phyloP scores from a whole-genome alignment of 2,329 filamentous ascomycete species.

The Camptophora hylomeconis region DNA sequence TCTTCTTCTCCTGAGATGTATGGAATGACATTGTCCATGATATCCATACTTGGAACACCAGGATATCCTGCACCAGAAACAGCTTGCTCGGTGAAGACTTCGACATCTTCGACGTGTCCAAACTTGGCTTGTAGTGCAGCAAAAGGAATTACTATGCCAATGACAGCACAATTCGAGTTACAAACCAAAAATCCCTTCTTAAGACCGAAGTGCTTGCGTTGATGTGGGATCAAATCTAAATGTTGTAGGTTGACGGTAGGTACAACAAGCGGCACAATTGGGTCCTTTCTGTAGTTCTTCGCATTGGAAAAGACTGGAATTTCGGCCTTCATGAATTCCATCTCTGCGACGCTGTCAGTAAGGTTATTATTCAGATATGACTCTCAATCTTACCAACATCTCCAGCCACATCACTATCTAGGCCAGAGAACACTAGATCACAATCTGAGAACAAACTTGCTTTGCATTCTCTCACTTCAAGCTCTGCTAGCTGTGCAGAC shows the following conservation, averaged over 20 bases:
- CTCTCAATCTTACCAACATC: constrained; percentile 61
- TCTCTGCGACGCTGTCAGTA: constrained; percentile 43
- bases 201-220: constrained; percentile 59
- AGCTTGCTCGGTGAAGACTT: constrained; percentile 89
- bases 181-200: constrained; percentile 86
- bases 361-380: background rate
- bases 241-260: constrained; percentile 88
- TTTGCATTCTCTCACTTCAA: constrained; percentile 76
- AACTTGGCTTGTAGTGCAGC: constrained; percentile 79
- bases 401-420: constrained; percentile 85
- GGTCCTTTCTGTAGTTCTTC: constrained; percentile 89
- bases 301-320: constrained; percentile 94
- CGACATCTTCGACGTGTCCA: constrained; percentile 61
- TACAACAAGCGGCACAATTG: constrained; percentile 81
- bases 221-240: constrained; percentile 77
- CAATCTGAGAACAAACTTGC: constrained; percentile 76
- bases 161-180: constrained; percentile 97
- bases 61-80: constrained; percentile 70
- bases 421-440: constrained; percentile 82
- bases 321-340: constrained; percentile 78
- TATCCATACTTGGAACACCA: constrained; percentile 77
- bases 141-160: constrained; percentile 89
- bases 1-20: constrained; percentile 91
- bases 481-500: constrained; percentile 58
- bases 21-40: constrained; percentile 90